Evolutionary conservation across 1,284 basidiomycete species (phyloP), one percentile per base, ranked within the genome.

Genomic region (Fomitopsis pinicola): DNA sequence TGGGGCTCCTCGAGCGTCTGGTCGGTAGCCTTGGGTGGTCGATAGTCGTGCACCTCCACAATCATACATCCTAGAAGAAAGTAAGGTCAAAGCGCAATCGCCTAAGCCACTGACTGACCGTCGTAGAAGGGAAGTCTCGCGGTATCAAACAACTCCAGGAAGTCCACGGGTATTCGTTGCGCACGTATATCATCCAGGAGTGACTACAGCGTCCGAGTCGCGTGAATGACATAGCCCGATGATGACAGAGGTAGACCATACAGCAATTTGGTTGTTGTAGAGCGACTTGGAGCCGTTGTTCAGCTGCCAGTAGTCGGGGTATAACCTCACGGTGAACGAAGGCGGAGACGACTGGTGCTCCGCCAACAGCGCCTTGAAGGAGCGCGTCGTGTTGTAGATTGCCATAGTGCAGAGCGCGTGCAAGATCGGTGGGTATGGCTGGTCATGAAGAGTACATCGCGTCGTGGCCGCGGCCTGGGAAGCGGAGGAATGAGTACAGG

Each of bases 111-210:
- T 28, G 14, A 62, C 71, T 33, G 53, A 91, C 91, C 91, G 71
- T 92, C 88, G 71, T 92, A 93, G 73, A 91, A 93, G 17, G 88
- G 87, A 3, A 91, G 79, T 59, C 79, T 79, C 8, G 84, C 83
- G 19, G 80, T 73, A 64, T 92, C 88, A 66, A 93, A 91, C 42
- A 91, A 74, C 65, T 91, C 87, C 7, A 92, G 77, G 70, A 91
- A 91, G 75, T 93, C 91, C 33, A 88, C 85, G 15, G 91, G 91
- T 78, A 93, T 91, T 50, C 88, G 81, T 67, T 89, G 84, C 9
- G 87, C 85, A 52, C 89, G 82, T 60, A 93, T 86, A 69, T 92
- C 90, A 66, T 93, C 91, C 42, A 93, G 76, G 8, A 93, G 72
- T 42, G 86, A 86, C 90, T 92, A 64, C 22, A 52, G 22, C 10